Percentiles rank a stretch among this genome's conserved stretches.
Evolutionary conservation across 305 asterid genomes (phyloP).

Genomic region (Rubia balearica): DNA sequence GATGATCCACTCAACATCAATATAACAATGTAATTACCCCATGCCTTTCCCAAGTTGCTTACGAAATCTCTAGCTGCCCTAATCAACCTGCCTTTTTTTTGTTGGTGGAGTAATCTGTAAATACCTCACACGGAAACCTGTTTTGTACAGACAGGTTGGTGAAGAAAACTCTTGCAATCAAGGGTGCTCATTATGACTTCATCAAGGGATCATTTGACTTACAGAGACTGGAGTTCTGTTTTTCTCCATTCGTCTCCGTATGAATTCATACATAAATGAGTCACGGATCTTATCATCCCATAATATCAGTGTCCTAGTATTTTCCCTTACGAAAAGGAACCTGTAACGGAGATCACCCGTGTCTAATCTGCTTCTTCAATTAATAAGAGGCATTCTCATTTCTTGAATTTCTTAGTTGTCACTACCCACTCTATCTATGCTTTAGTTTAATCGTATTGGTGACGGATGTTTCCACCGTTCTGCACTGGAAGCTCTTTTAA

Average conservation of each 20-base stretch:
- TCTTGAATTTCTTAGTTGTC: slow-evolving; percentile 10
- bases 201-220: slow-evolving; percentile 79
- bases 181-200: slow-evolving; percentile 86
- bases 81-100: background rate
- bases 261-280: slow-evolving; percentile 42
- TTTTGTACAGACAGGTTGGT: slow-evolving; percentile 76
- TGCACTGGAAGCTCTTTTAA: slow-evolving; percentile 83
- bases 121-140: slow-evolving; percentile 80
- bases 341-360: slow-evolving; percentile 24
- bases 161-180: slow-evolving; percentile 65
- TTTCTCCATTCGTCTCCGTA: slow-evolving; percentile 66
- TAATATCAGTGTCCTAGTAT: slow-evolving; percentile 29
- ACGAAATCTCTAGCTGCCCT: background rate
- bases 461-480: slow-evolving; percentile 78
- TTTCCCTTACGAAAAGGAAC: slow-evolving; percentile 14
- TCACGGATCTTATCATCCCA: slow-evolving; percentile 26
- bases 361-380: background rate
- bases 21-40: too few species aligned
- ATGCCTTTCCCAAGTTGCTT: too few species aligned
- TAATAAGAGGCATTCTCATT: slow-evolving; percentile 14
- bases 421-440: slow-evolving; percentile 6
- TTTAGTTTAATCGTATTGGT: slow-evolving; percentile 27
- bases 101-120: slow-evolving; percentile 67
- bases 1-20: background rate
- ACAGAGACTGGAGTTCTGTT: slow-evolving; percentile 70